phyloP scores from a whole-genome alignment of 371 early-diverging fungal genomes.

The Choanephora cucurbitarum region DNA sequence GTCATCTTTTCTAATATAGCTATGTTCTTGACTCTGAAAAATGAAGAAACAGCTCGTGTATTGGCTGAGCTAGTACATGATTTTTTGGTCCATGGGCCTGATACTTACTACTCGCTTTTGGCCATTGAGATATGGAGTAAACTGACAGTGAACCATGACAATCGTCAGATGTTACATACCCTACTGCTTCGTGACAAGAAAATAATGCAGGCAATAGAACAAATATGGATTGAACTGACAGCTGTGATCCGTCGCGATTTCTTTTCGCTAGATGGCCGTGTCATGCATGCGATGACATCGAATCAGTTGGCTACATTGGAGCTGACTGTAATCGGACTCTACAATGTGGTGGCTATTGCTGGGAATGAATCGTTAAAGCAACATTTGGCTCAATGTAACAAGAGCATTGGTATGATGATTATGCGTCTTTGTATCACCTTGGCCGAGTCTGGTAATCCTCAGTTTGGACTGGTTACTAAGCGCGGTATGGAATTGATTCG shows the following conservation, averaged over 20 bases:
- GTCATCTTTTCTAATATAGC: slow-evolving; percentile 57
- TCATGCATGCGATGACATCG: slow-evolving; percentile 49
- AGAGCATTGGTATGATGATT: slow-evolving; percentile 48
- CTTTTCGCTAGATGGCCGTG: slow-evolving; percentile 45
- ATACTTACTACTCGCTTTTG: slow-evolving; percentile 60
- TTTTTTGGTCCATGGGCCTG: slow-evolving; percentile 54
- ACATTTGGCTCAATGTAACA: slow-evolving; percentile 37
- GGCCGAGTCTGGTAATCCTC: slow-evolving; percentile 53
- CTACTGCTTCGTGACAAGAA: slow-evolving; percentile 29
- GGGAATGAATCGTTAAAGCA: slow-evolving; percentile 32
- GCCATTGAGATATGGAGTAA: slow-evolving; percentile 62
- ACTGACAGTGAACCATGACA: slow-evolving; percentile 58
- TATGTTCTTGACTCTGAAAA: slow-evolving; percentile 38
- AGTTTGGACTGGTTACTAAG: slow-evolving; percentile 38
- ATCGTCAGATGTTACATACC: slow-evolving; percentile 46
- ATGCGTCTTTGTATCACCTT: slow-evolving; percentile 53
- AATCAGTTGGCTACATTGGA: slow-evolving; percentile 59
- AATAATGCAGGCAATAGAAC: slow-evolving; percentile 17
- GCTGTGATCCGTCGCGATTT: slow-evolving; percentile 40
- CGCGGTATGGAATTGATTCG: slow-evolving; percentile 51
- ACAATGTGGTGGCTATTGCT: slow-evolving; percentile 53
- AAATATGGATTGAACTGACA: slow-evolving; percentile 46
- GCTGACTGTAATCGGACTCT: slow-evolving; percentile 54
- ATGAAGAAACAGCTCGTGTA: slow-evolving; percentile 37
- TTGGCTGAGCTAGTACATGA: slow-evolving; percentile 53